phyloP scores from a whole-genome alignment of 305 asterid species.

The Solanum chacoense region DNA sequence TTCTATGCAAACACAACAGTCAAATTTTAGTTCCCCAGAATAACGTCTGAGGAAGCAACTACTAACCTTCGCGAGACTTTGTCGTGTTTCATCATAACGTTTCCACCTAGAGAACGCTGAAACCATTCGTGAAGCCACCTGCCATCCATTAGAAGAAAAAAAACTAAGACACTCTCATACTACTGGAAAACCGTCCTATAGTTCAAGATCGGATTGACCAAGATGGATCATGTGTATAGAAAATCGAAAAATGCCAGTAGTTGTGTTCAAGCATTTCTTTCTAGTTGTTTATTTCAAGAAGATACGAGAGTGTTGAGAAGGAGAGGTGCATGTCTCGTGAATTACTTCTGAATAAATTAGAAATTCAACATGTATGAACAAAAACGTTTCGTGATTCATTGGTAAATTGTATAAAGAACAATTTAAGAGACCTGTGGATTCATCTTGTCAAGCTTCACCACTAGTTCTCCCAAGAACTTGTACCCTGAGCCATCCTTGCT shows the following conservation, averaged over 20 bases:
- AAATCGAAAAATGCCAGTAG: not conserved
- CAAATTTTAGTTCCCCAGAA: not conserved
- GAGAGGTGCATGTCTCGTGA: not conserved
- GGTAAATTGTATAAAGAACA: not conserved
- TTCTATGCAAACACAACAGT: not conserved
- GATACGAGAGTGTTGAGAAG: not conserved
- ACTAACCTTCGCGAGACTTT: slow-evolving; percentile 56
- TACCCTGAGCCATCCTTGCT: slow-evolving; percentile 71
- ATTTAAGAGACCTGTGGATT: slow-evolving; percentile 56
- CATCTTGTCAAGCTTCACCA: slow-evolving; percentile 64
- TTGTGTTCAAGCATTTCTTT: not conserved
- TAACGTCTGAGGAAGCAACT: not conserved
- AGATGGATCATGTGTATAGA: not conserved
- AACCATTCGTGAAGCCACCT: slow-evolving; percentile 80
- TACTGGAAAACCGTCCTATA: not conserved
- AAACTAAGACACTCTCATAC: not conserved
- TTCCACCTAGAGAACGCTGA: slow-evolving; percentile 81
- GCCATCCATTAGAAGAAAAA: not conserved
- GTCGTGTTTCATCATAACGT: slow-evolving; percentile 65
- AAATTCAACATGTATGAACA: not conserved
- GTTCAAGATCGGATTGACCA: not conserved
- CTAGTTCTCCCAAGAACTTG: slow-evolving; percentile 59
- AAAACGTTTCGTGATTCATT: not conserved
- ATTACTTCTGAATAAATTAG: not conserved
- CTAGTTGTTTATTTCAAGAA: not conserved